Evolutionary conservation across 202 grass and related monocot species (phyloP).

Genomic region (Alloteropsis angusta): DNA sequence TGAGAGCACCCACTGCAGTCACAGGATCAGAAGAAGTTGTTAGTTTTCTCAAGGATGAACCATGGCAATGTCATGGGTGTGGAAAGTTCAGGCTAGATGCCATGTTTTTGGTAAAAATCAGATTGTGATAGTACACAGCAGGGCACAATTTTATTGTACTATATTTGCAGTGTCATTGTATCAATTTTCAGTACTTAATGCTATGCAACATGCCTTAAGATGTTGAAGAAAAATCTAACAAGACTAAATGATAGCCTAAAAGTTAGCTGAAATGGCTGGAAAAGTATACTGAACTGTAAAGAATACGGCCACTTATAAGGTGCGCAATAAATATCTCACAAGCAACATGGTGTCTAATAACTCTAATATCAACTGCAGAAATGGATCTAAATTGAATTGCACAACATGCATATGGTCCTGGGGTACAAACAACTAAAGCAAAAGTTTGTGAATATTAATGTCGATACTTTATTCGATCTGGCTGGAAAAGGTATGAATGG

Average conservation of each 20-base stretch:
- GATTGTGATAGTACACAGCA: background rate
- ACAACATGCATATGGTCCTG: background rate
- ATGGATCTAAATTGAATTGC: background rate
- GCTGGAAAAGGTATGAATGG: background rate
- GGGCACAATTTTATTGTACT: background rate
- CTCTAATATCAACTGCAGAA: background rate
- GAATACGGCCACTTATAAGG: background rate
- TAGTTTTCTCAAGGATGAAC: slow-evolving; percentile 18
- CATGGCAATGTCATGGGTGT: background rate
- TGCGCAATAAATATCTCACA: background rate
- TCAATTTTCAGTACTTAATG: background rate
- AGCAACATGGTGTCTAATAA: background rate
- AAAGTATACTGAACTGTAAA: background rate
- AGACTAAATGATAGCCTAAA: background rate
- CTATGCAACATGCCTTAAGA: background rate
- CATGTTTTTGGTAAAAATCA: background rate
- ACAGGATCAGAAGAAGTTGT: background rate
- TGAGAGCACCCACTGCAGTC: slow-evolving; percentile 48
- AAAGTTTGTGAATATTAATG: background rate
- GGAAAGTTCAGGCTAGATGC: background rate
- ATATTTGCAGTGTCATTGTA: background rate
- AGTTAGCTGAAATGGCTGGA: background rate
- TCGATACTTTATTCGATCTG: background rate
- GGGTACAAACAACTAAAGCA: background rate
- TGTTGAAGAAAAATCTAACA: background rate